These are phyloP conservation scores for Schizosaccharomyces versatilis DNA, from an alignment of 1,139 yeast species.

Conservation along the genomic window DNA sequence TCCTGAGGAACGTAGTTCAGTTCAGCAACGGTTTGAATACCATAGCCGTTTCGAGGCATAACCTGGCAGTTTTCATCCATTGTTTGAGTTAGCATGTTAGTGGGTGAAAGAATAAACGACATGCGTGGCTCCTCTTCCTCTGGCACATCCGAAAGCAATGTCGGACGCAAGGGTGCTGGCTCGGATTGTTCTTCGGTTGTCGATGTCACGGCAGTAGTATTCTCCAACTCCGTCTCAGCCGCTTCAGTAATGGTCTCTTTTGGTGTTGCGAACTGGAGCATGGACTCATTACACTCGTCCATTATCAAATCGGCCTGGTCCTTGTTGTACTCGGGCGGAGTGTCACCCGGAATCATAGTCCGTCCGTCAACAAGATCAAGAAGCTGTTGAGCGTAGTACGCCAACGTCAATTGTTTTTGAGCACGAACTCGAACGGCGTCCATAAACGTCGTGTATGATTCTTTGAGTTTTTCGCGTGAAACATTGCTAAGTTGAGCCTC, in stretches of 20 bases:
- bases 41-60: no score
- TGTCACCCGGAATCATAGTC: slow-evolving; percentile 75
- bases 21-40: no score
- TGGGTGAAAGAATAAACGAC: no score
- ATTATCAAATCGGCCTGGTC: slow-evolving; percentile 11
- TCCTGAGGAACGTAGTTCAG: no score
- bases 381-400: slow-evolving; percentile 73
- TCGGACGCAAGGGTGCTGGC: no score
- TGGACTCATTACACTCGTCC: slow-evolving; percentile 10
- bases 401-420: slow-evolving; percentile 65
- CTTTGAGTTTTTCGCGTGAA: slow-evolving; percentile 68
- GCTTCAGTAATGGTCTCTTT: slow-evolving; percentile 16
- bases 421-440: slow-evolving; percentile 65
- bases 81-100: no score
- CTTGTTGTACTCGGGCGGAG: slow-evolving; percentile 10
- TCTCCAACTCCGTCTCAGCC: background rate
- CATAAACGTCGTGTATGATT: slow-evolving; percentile 65
- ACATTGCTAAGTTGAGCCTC: slow-evolving; percentile 76
- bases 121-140: no score
- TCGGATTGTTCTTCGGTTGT: no score
- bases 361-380: slow-evolving; percentile 63
- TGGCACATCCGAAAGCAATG: no score
- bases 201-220: no score
- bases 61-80: no score
- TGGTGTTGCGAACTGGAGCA: slow-evolving; percentile 30